A percentile compares a stretch with the other conserved stretches of the same genome.
Evolutionary conservation across 306 rosid genomes (phyloP).

Genomic region (Quercus gilva): DNA sequence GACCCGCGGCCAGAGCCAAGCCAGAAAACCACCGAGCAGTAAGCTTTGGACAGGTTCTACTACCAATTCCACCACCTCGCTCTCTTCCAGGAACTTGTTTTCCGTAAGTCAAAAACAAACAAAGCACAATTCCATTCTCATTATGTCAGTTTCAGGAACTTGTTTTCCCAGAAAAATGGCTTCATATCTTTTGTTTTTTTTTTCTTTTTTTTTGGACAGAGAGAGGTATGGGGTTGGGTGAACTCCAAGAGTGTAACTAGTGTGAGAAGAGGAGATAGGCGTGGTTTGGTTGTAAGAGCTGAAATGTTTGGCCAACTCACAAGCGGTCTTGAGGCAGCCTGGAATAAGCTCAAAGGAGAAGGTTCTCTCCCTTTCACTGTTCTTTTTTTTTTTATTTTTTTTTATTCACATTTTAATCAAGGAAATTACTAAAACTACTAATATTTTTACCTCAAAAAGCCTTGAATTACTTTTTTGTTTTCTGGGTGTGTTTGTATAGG

Average conservation of each 20-base stretch:
- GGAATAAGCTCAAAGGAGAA: constrained; percentile 98
- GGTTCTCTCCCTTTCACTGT: constrained; percentile 32
- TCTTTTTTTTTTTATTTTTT: neutral
- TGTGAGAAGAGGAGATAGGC: constrained; percentile 41
- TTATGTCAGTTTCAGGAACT: neutral
- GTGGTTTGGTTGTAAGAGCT: constrained; percentile 66
- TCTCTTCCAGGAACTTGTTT: constrained; percentile 66
- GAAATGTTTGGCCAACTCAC: constrained; percentile 97
- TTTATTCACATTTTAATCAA: neutral
- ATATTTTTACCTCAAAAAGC: too few relatives aligned
- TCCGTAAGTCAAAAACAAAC: constrained; percentile 48
- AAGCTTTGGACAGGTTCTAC: constrained; percentile 41
- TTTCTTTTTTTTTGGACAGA: constrained; percentile 38
- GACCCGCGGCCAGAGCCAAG: constrained; percentile 23
- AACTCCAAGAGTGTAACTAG: constrained; percentile 46
- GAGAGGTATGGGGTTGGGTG: constrained; percentile 84
- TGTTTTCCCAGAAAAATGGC: neutral
- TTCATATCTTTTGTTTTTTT: neutral
- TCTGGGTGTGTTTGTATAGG: too few relatives aligned
- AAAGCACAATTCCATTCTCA: neutral
- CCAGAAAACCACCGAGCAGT: constrained; percentile 17
- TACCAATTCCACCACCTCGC: constrained; percentile 29
- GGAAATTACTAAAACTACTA: too few relatives aligned
- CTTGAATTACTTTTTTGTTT: too few relatives aligned
- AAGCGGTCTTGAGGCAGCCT: constrained; percentile 86